phyloP scores from a whole-genome alignment of 2,329 filamentous ascomycete species.

The Zymoseptoria pseudotritici region DNA sequence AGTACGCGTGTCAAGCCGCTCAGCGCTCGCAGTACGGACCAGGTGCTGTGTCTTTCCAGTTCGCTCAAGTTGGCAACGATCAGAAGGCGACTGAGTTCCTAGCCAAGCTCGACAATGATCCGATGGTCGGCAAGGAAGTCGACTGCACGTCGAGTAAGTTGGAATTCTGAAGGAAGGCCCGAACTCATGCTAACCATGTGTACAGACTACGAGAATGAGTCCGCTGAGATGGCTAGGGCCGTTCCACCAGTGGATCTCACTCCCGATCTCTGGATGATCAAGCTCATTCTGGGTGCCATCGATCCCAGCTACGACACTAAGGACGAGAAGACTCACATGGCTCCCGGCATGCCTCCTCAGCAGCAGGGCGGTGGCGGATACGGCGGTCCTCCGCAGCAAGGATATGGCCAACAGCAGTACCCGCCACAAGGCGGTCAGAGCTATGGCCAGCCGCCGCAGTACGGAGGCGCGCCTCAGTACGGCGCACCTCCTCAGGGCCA shows the following conservation, averaged over 20 bases:
- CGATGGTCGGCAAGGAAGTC: slow-evolving; percentile 52
- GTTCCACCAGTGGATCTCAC: slow-evolving; percentile 56
- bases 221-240: slow-evolving; percentile 56
- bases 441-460: slow-evolving; percentile 8
- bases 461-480: slow-evolving; percentile 4
- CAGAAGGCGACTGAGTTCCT: slow-evolving; percentile 58
- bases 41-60: slow-evolving; percentile 56
- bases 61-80: slow-evolving; percentile 63
- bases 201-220: slow-evolving; percentile 59
- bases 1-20: slow-evolving; percentile 46
- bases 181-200: slow-evolving; percentile 10
- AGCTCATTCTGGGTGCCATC: slow-evolving; percentile 60
- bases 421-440: slow-evolving; percentile 16
- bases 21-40: slow-evolving; percentile 46
- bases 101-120: slow-evolving; percentile 56
- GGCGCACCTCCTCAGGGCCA: slow-evolving; percentile 7
- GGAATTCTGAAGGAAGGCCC: neutral
- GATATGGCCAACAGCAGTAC: slow-evolving; percentile 24
- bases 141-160: slow-evolving; percentile 62
- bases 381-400: slow-evolving; percentile 21
- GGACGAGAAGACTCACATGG: slow-evolving; percentile 47
- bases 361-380: slow-evolving; percentile 24
- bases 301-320: slow-evolving; percentile 59
- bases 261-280: slow-evolving; percentile 59
- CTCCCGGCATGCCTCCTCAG: slow-evolving; percentile 25